Evolutionary conservation across 169 alveolate genomes (phyloP), one percentile per base, ranked within the genome.

Genomic region (Theileria annulata): DNA sequence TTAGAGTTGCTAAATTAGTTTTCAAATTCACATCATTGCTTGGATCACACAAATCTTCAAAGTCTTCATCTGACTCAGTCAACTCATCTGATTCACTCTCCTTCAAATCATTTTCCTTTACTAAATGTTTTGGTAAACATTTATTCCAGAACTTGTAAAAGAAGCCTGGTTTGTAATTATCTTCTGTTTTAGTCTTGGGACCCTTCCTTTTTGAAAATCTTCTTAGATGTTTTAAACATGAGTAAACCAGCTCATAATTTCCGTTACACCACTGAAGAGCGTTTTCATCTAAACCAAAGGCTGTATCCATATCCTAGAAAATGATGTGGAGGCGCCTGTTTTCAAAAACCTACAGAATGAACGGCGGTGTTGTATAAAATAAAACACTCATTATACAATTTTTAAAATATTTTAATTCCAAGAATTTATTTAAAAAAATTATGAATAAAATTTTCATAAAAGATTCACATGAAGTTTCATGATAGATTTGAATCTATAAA

Each of bases 221-320:
- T 8, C 15, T 42, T 17, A 42, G 15, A 42, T 42, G 51, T 8
- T 42, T 42, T 25, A 79, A 23, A 17, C 85, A 72, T 23, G 82
- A 33, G 70, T 81, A 74, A n/a, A 81, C 75, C 69, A 81, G 37
- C 23, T 81, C 88, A 56, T 81, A 81, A 67, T 81, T 73, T 21
- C 88, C 88, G 31, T 71, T 59, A 71, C 73, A 81, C 88, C 88
- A 81, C 47, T 81, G 84, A 23, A 77, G 33, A n/a, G 75, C 21
- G 64, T 63, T 35, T 10, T 60, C 78, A 17, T 28, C 77, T 9
- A 27, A 10, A 15, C 13, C 12, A 35, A 42, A 0, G 25, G 27
- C 30, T 12, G 27, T 25, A 25, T 21, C 56, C 73, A 64, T 64
- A 28, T 64, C 30, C 54, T 64, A 42, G 27, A 42, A 42, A n/a